Evolutionary conservation across 768 basidiomycete genomes (phyloP).

Genomic region (Naganishia vishniacii): DNA sequence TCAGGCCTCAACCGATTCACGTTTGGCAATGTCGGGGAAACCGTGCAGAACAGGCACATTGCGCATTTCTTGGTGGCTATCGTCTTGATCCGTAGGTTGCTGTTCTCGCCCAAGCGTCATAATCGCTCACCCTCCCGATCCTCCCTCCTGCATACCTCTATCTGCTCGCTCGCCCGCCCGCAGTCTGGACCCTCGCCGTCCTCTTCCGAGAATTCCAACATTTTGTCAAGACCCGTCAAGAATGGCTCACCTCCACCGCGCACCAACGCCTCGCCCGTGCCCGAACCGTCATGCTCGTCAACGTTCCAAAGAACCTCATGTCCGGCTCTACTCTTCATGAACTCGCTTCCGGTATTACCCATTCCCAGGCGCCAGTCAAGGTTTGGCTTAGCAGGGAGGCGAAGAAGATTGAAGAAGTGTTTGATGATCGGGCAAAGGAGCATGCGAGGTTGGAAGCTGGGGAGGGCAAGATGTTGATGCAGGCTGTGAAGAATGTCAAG

Average conservation of each 20-base stretch:
- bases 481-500: constrained; percentile 46
- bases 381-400: constrained; percentile 47
- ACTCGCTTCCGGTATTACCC: constrained; percentile 35
- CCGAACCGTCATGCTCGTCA: constrained; percentile 44
- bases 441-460: constrained; percentile 47
- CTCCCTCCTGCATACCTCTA: neutral
- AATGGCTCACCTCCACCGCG: constrained; percentile 44
- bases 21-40: constrained; percentile 45
- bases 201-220: constrained; percentile 46
- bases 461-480: constrained; percentile 42
- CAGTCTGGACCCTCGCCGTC: constrained; percentile 45
- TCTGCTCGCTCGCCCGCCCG: neutral
- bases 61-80: constrained; percentile 46
- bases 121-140: no score
- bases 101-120: no score
- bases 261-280: constrained; percentile 45
- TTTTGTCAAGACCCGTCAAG: constrained; percentile 45
- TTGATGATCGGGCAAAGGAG: constrained; percentile 46
- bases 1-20: constrained; percentile 45
- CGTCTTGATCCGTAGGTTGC: constrained; percentile 41
- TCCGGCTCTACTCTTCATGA: constrained; percentile 38
- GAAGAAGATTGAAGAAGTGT: constrained; percentile 46
- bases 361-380: constrained; percentile 28
- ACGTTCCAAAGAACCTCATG: constrained; percentile 43
- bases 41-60: constrained; percentile 38